Percentiles rank a stretch among this genome's conserved stretches.
These are phyloP conservation scores for Nelumbo lutea DNA, from an alignment of 164 flowering plant species.

Conservation along the genomic window DNA sequence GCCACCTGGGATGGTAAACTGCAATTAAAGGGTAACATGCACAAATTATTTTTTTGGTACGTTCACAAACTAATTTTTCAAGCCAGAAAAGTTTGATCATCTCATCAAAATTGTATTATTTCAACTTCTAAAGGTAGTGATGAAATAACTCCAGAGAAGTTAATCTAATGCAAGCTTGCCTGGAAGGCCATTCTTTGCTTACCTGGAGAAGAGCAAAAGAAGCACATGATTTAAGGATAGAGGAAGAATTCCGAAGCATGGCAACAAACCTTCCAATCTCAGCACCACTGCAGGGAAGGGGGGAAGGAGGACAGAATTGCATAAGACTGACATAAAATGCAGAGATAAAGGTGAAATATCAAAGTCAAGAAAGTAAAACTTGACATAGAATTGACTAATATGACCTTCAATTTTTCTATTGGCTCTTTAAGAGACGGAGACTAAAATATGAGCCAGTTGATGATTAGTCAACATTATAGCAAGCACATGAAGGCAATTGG, in stretches of 20 bases:
- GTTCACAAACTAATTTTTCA: no score
- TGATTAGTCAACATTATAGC: no score
- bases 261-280: conserved; percentile 89
- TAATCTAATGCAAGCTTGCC: neutral
- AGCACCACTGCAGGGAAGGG: conserved; percentile 55
- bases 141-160: neutral
- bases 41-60: neutral
- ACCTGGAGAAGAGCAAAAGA: conserved; percentile 99
- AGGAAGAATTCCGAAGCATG: conserved; percentile 83
- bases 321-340: neutral
- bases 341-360: neutral
- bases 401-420: no score
- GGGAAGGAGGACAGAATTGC: neutral
- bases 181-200: neutral
- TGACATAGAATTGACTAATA: no score
- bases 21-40: conserved; percentile 14
- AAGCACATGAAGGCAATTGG: no score
- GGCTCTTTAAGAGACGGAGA: no score
- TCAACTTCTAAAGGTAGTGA: neutral
- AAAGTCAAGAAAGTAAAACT: neutral
- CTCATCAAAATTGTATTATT: neutral
- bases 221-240: conserved; percentile 85
- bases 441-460: no score
- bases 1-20: conserved; percentile 98
- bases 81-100: neutral